Evolutionary conservation across 2,329 filamentous ascomycete genomes (phyloP).

Genomic region (Botrytis sinoallii): DNA sequence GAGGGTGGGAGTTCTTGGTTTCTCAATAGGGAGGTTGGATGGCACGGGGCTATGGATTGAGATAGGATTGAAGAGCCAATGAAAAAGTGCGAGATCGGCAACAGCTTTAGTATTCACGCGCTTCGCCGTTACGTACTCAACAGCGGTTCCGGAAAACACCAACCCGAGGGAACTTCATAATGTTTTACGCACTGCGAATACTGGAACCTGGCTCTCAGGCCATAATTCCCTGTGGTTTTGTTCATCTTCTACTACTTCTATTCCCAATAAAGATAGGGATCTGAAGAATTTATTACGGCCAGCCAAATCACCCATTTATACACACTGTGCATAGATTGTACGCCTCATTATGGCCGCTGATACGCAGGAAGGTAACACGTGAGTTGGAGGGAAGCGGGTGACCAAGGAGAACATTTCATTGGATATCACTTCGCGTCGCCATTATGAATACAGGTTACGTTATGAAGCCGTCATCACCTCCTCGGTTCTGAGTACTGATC

Average conservation of each 20-base stretch:
- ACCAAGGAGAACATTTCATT: background rate
- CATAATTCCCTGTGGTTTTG: slow-evolving; percentile 69
- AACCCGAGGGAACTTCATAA: slow-evolving; percentile 37
- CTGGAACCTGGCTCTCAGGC: slow-evolving; percentile 76
- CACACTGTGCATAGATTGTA: too few species aligned
- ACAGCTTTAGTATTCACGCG: background rate
- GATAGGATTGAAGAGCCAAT: background rate
- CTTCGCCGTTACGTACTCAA: background rate
- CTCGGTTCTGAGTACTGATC: too few species aligned
- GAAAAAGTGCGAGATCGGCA: background rate
- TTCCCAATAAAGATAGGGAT: slow-evolving; percentile 72
- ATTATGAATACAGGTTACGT: background rate
- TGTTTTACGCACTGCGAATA: slow-evolving; percentile 74
- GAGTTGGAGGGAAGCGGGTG: background rate
- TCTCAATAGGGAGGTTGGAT: slow-evolving; percentile 2
- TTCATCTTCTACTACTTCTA: slow-evolving; percentile 77
- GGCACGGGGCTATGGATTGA: slow-evolving; percentile 7
- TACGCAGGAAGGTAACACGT: background rate
- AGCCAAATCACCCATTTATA: background rate
- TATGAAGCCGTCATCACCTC: too few species aligned
- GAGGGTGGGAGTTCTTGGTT: slow-evolving; percentile 27
- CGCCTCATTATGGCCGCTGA: background rate
- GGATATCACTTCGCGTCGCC: too few species aligned
- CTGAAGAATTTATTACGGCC: slow-evolving; percentile 71
- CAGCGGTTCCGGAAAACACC: background rate